phyloP scores from a whole-genome alignment of 1,284 basidiomycete genomes.

The Stygiomarasmius scandens region DNA sequence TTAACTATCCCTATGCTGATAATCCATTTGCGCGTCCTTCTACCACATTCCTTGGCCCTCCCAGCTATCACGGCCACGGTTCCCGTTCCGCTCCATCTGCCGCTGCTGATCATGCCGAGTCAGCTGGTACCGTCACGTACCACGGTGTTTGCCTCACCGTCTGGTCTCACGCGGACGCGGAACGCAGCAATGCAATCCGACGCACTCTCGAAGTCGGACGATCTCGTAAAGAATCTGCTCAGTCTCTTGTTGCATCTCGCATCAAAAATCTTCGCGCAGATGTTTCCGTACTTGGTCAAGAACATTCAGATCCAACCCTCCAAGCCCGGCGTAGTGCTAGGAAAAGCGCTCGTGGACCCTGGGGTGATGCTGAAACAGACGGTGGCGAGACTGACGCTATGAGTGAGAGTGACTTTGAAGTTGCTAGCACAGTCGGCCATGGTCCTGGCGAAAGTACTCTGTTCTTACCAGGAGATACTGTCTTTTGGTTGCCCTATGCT shows the following conservation, averaged over 20 bases:
- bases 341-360: slow-evolving; percentile 65
- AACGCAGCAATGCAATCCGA: slow-evolving; percentile 80
- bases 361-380: slow-evolving; percentile 78
- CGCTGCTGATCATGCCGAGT: slow-evolving; percentile 42
- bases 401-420: slow-evolving; percentile 83
- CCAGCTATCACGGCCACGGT: slow-evolving; percentile 54
- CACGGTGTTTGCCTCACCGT: slow-evolving; percentile 91
- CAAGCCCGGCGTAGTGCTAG: slow-evolving; percentile 59
- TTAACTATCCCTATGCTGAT: slow-evolving; percentile 70
- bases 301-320: slow-evolving; percentile 51
- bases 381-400: slow-evolving; percentile 68
- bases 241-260: slow-evolving; percentile 67
- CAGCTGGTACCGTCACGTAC: slow-evolving; percentile 65
- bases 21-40: slow-evolving; percentile 78
- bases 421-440: slow-evolving; percentile 73
- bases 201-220: slow-evolving; percentile 79
- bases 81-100: slow-evolving; percentile 43
- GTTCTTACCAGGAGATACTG: slow-evolving; percentile 84
- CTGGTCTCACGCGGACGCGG: slow-evolving; percentile 91
- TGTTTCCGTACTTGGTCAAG: slow-evolving; percentile 40
- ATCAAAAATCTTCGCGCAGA: slow-evolving; percentile 65
- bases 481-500: slow-evolving; percentile 92
- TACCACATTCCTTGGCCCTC: slow-evolving; percentile 75
- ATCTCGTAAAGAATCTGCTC: slow-evolving; percentile 76
- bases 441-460: slow-evolving; percentile 84